phyloP scores from a whole-genome alignment of 257 asterid species.

The Salvia hispanica region DNA sequence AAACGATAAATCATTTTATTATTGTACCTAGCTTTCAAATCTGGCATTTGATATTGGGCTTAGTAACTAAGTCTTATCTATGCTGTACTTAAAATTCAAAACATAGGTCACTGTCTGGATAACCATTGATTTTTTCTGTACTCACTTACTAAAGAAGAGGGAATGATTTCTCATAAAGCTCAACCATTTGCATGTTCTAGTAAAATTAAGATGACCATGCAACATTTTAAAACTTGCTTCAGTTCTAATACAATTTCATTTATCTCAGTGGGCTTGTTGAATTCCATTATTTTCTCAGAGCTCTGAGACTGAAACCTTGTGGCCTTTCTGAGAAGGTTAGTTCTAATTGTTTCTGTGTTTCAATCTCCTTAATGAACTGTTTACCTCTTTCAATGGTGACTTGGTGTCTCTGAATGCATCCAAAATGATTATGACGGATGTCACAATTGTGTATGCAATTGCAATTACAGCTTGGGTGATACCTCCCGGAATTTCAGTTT shows the following conservation, averaged over 20 bases:
- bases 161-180: neutral
- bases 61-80: conserved; percentile 5
- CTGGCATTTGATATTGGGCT: conserved; percentile 3
- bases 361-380: conserved; percentile 1
- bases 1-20: neutral
- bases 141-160: conserved; percentile 5
- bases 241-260: conserved; percentile 36
- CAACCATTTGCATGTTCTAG: conserved; percentile 12
- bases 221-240: conserved; percentile 29
- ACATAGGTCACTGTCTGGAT: conserved; percentile 10
- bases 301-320: conserved; percentile 72
- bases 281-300: conserved; percentile 68
- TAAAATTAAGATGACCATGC: conserved; percentile 7
- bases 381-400: conserved; percentile 5
- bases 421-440: neutral
- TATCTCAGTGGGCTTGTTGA: conserved; percentile 73
- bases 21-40: neutral
- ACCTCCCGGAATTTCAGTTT: neutral
- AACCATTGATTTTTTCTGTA: conserved; percentile 17
- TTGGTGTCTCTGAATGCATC: conserved; percentile 1
- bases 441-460: too few relatives aligned
- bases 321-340: conserved; percentile 71
- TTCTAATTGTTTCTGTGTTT: conserved; percentile 2
- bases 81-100: conserved; percentile 1
- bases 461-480: too few relatives aligned